phyloP scores from a whole-genome alignment of 1,284 basidiomycete genomes.

The Boletus sp. region DNA sequence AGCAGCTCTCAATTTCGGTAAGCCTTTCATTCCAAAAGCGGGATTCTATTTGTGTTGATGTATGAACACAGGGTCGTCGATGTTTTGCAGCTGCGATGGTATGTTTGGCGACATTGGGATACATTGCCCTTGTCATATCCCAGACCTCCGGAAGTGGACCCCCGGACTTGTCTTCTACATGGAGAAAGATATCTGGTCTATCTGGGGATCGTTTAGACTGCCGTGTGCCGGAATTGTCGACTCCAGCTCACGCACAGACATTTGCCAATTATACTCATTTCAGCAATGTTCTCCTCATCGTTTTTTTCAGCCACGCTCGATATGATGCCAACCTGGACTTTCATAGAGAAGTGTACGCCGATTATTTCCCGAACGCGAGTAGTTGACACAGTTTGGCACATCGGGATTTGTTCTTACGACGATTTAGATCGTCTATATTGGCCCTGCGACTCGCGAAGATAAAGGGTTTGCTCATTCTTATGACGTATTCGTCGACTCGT shows the following conservation, averaged over 20 bases:
- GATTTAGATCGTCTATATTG: conserved; percentile 45
- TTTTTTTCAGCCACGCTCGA: conserved; percentile 49
- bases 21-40: not conserved
- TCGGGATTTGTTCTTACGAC: not conserved
- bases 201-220: conserved; percentile 9
- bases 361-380: conserved; percentile 49
- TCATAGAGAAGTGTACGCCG: conserved; percentile 43
- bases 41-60: not conserved
- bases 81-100: conserved; percentile 3
- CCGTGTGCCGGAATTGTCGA: conserved; percentile 2
- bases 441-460: conserved; percentile 46
- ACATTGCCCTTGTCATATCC: conserved; percentile 4
- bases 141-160: not conserved
- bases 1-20: conserved; percentile 12
- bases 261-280: conserved; percentile 36
- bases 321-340: conserved; percentile 46
- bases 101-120: conserved; percentile 12
- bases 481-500: conserved; percentile 48
- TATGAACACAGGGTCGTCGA: conserved; percentile 9
- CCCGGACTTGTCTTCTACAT: conserved; percentile 2
- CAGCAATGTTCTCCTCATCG: conserved; percentile 41
- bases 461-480: conserved; percentile 47
- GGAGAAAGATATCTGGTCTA: not conserved
- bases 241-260: conserved; percentile 7
- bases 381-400: not conserved